Conservation (phyloP, 139 green algal species). For the Tetradesmus lagerheimii region DNA sequence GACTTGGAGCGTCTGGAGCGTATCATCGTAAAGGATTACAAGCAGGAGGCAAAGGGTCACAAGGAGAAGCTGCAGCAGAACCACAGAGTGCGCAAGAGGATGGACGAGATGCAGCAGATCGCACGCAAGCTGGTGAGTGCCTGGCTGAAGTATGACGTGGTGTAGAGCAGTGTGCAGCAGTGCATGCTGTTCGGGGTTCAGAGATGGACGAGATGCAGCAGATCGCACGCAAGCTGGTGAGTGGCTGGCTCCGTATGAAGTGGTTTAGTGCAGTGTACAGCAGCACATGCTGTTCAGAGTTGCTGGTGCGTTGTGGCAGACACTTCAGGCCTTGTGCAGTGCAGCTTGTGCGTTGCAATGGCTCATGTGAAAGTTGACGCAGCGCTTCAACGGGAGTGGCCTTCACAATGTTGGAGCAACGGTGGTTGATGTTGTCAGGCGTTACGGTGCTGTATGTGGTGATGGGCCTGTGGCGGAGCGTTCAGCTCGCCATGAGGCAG, state of each 20-base stretch:
- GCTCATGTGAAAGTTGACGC: too few species aligned
- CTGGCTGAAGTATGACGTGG: background rate
- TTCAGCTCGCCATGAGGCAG: too few species aligned
- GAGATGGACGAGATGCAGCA: slow-evolving; percentile 88
- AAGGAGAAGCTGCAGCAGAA: slow-evolving; percentile 83
- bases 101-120: slow-evolving; percentile 86
- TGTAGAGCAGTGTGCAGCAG: background rate
- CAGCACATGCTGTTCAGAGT: background rate
- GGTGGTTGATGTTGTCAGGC: too few species aligned
- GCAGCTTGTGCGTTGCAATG: background rate
- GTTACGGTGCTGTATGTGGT: too few species aligned
- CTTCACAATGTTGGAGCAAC: too few species aligned
- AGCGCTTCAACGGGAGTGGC: too few species aligned
- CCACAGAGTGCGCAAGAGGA: slow-evolving; percentile 83
- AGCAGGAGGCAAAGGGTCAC: slow-evolving; percentile 82
- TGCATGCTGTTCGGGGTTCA: too few species aligned
- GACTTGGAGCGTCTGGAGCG: slow-evolving; percentile 94
- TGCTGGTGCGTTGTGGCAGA: background rate
- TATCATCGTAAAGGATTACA: slow-evolving; percentile 88
- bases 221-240: slow-evolving; percentile 81
- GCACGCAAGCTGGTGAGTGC: slow-evolving; percentile 84
- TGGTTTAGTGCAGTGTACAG: background rate
- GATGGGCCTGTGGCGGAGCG: too few species aligned
- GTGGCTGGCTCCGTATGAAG: slow-evolving; percentile 42
- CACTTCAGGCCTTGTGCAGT: background rate